Evolutionary conservation across 2,329 filamentous ascomycete species (phyloP).

Genomic region (Malbranchea zuffiana): DNA sequence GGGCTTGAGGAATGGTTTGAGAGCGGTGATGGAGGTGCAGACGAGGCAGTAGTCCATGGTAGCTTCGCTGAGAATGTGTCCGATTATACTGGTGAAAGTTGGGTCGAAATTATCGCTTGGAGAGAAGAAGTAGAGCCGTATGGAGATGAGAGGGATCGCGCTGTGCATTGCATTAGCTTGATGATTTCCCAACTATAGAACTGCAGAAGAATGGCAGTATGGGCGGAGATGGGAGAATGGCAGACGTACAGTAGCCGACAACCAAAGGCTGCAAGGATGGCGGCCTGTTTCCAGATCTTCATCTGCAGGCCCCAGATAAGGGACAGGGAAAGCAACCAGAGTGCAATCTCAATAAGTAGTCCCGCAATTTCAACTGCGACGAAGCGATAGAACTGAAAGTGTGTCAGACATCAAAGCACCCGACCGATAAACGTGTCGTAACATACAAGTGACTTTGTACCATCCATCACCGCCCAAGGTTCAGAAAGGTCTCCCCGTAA

Average conservation of each 20-base stretch:
- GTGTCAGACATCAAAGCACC: constrained; percentile 1
- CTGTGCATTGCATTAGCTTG: constrained; percentile 1
- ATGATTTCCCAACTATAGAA: background rate
- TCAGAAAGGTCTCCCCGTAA: constrained; percentile 4
- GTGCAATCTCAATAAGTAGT: constrained; percentile 6
- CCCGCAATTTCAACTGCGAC: constrained; percentile 4
- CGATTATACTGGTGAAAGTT: background rate
- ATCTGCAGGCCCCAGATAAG: constrained; percentile 11
- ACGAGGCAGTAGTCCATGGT: constrained; percentile 4
- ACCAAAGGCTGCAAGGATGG: constrained; percentile 9
- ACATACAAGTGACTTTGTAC: constrained; percentile 9
- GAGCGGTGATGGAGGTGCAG: constrained; percentile 6
- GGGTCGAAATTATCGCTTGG: constrained; percentile 1
- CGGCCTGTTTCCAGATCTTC: constrained; percentile 5
- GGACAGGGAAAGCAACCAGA: constrained; percentile 9
- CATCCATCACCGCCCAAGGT: constrained; percentile 10
- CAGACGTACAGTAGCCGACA: constrained; percentile 8
- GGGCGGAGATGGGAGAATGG: background rate
- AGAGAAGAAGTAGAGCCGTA: constrained; percentile 4
- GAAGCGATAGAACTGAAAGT: constrained; percentile 4
- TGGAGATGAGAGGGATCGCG: constrained; percentile 3
- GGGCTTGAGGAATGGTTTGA: constrained; percentile 11
- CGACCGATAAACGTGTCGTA: background rate
- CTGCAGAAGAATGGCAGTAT: background rate
- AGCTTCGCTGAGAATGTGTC: constrained; percentile 8